Evolutionary conservation across 2,329 filamentous ascomycete genomes (phyloP), one percentile per base, ranked within the genome.

Genomic region (Mycosphaerelloides madeirae): DNA sequence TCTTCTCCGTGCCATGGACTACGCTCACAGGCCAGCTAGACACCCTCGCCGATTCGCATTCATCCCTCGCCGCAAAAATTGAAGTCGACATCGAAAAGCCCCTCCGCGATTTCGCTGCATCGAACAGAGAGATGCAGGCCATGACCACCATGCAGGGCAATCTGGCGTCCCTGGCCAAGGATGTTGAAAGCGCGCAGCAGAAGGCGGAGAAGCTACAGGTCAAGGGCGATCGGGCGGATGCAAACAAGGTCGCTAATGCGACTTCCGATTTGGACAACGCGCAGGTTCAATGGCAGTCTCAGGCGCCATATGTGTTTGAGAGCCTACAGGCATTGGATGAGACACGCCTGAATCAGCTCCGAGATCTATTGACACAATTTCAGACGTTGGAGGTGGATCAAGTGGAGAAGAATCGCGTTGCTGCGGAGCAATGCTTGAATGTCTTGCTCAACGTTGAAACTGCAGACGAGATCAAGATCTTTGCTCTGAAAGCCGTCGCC

Each of bases 301-400:
- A 95, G 65, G 88, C 93, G 12, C 93, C 93, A 1, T 97, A 87
- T 67, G 85, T 96, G 49, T 96, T 95, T 62, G 93, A 98, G 68
- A 85, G 84, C 49, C 78, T 98, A 19, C 93, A 98, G 65, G 84
- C 87, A 5, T 73, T 94, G 25, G 93, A 98, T 62, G 93, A 98
- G 70, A 83, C 80, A 57, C 81, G 93, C 44, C 74, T 94, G 55
- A 95, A 96, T 65, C 85, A 94, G 61, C 75, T 98, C 47, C 85
- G 91, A 50, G 91, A 97, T 66, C 79, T 87, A 31, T 77, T 98
- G 48, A 97, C 93, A 1, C 90, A 96, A 61, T 85, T 91, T 58
- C 84, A 95, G 66, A 98, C 93, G 0, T 85, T 95, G 63, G 91
- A 97, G 65, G 80, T 87, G 20, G 93, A 98, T 62, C 81, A 87